Conservation (phyloP, 2,329 filamentous ascomycete species). For the Aspergillus puulaauensis region DNA sequence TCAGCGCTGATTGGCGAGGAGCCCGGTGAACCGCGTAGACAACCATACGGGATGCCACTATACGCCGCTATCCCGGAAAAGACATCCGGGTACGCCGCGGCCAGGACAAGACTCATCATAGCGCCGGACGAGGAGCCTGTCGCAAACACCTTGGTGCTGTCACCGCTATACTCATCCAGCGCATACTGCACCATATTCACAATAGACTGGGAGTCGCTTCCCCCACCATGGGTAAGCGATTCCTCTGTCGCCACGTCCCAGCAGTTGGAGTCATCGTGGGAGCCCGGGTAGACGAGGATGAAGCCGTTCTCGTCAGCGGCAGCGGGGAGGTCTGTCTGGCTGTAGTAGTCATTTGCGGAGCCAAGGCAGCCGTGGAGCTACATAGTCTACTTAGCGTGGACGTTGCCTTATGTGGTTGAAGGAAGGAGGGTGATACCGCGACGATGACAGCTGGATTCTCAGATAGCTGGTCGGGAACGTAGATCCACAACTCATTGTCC, state of each 20-base stretch:
- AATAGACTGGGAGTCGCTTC: conserved; percentile 10
- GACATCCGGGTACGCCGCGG: conserved; percentile 10
- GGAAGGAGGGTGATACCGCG: not conserved
- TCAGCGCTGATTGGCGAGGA: conserved; percentile 2
- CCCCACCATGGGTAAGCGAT: conserved; percentile 8
- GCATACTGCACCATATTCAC: conserved; percentile 10
- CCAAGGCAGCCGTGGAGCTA: conserved; percentile 12
- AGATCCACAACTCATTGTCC: conserved; percentile 7
- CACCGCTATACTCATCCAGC: not conserved
- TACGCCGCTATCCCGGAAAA: conserved; percentile 1
- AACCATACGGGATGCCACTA: conserved; percentile 7
- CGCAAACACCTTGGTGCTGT: conserved; percentile 1
- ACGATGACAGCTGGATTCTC: conserved; percentile 2
- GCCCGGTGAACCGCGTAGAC: conserved; percentile 1
- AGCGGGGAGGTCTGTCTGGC: not conserved
- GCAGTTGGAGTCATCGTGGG: conserved; percentile 6
- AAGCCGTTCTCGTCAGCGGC: conserved; percentile 6
- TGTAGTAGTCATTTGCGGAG: conserved; percentile 5
- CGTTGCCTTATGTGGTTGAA: not conserved
- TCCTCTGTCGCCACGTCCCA: conserved; percentile 4
- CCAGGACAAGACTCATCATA: conserved; percentile 6
- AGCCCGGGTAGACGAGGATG: conserved; percentile 9
- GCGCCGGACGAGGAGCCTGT: conserved; percentile 8
- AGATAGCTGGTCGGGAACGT: conserved; percentile 2
- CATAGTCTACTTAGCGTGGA: too few relatives aligned